Evolutionary conservation across 2,329 filamentous ascomycete species (phyloP), one percentile per base, ranked within the genome.

Genomic region (Zymoseptoria crescenta): DNA sequence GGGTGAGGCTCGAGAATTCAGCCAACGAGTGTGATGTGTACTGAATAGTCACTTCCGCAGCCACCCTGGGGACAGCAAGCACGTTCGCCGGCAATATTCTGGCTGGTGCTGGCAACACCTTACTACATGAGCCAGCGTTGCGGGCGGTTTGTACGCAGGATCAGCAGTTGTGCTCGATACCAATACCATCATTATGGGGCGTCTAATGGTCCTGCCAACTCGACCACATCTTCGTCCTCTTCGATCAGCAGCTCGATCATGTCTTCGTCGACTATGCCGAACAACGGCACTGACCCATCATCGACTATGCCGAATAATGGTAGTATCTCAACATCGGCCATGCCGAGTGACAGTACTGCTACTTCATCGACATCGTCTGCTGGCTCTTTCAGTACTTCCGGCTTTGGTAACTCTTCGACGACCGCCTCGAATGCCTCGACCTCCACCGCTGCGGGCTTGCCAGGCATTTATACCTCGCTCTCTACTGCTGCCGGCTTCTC

Each of bases 21-120:
- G 58, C 58, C 19, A n/a, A 56, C 13, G 54, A 28, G 6, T 59
- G 54, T 45, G 53, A 56, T 54, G 58, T 59, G 27, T 59, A 52
- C 50, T 59, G 54, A 54, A 55, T 56, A 10, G 54, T 59, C n/a
- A 54, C 30, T 5, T 56, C 54, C 54, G 45, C 58, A 19, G 54
- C 54, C 3, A 59, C 58, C 20, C 21, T 59, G 5, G 54, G 58
- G 8, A 49, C 58, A 13, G 30, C 24, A 20, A 59, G 49, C 13
- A 29, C 49, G 19, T 59, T 56, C 24, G 54, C 58, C 19, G 57
- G 57, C 16, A 54, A 56, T 28, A 52, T 60, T 19, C 13, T 60
- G 6, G 59, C 59, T 3, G 28, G 48, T 45, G 30, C 51, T 52
- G 50, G 41, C 48, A 60, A 58, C 48, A 60, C 55, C 55, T 58